Conservation (phyloP, 108 stramenopile species). For the Nitzschia sp. region DNA sequence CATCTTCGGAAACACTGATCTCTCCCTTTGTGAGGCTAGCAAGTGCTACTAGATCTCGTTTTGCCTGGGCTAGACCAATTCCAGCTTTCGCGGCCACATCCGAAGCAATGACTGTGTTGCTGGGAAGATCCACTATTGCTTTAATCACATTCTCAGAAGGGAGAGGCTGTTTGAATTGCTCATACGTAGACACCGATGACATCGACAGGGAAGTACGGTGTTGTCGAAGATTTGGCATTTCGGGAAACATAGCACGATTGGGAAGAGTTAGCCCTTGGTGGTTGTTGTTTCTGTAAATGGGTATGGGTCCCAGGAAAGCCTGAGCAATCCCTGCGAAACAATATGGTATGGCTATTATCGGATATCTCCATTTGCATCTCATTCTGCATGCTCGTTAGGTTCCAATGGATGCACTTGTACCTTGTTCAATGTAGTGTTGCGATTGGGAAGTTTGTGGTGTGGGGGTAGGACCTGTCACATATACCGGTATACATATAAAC, state of each 20-base stretch:
- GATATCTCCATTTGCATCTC: no score
- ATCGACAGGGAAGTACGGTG: neutral
- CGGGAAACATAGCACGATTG: neutral
- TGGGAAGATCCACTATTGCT: slow-evolving; percentile 45
- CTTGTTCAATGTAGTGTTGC: no score
- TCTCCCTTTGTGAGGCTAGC: slow-evolving; percentile 74
- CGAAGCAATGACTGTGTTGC: slow-evolving; percentile 48
- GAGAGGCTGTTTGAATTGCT: slow-evolving; percentile 57
- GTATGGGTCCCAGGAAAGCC: neutral
- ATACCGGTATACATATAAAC: no score
- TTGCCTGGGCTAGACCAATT: slow-evolving; percentile 69
- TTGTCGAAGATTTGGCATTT: neutral
- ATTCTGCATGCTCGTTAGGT: no score
- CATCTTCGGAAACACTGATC: slow-evolving; percentile 76
- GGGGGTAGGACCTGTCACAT: no score
- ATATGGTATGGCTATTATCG: no score
- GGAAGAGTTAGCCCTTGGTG: neutral
- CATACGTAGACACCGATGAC: slow-evolving; percentile 22
- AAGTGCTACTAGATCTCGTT: slow-evolving; percentile 66
- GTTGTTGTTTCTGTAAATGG: neutral
- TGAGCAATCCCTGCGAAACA: no score
- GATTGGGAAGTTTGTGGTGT: no score
- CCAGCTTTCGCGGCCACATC: slow-evolving; percentile 72
- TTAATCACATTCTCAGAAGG: slow-evolving; percentile 57
- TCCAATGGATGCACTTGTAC: no score